Conservation (phyloP, 2,329 filamentous ascomycete species). For the Alternaria sp. region DNA sequence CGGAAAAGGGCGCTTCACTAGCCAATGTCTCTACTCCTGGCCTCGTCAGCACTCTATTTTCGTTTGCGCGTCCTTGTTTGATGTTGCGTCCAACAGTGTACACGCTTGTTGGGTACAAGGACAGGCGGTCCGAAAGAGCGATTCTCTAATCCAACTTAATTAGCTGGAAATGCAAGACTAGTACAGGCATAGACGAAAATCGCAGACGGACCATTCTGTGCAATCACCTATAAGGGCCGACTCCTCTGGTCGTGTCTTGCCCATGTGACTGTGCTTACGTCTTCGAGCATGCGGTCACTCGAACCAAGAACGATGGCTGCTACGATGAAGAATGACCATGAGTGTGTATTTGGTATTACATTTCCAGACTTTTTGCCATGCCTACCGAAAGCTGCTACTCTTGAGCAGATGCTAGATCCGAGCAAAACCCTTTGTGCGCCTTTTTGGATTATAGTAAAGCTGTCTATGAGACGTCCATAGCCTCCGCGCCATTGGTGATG, state of each 20-base stretch:
- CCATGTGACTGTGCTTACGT: neutral
- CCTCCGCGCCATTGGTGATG: slow-evolving; percentile 64
- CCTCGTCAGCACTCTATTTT: slow-evolving; percentile 19
- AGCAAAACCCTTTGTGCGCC: slow-evolving; percentile 36
- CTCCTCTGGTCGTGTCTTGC: neutral
- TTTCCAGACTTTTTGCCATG: slow-evolving; percentile 14
- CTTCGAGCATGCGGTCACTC: neutral
- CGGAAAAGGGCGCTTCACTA: slow-evolving; percentile 4
- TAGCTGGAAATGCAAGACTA: neutral
- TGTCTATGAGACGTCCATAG: slow-evolving; percentile 71
- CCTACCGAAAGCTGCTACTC: slow-evolving; percentile 5
- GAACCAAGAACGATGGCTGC: neutral
- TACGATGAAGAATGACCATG: neutral
- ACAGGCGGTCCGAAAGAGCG: neutral
- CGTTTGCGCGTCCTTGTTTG: neutral
- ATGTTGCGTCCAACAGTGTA: neutral
- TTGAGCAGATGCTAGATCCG: slow-evolving; percentile 32
- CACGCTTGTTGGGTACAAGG: neutral
- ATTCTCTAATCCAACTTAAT: slow-evolving; percentile 5
- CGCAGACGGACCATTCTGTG: neutral
- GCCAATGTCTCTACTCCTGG: slow-evolving; percentile 2
- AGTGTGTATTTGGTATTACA: slow-evolving; percentile 8
- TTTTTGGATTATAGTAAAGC: neutral
- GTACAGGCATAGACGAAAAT: neutral
- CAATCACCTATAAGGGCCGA: neutral